Evolutionary conservation across 75 land plant genomes (phyloP), one percentile per base, ranked within the genome.

Genomic region (Ceratopteris richardii): DNA sequence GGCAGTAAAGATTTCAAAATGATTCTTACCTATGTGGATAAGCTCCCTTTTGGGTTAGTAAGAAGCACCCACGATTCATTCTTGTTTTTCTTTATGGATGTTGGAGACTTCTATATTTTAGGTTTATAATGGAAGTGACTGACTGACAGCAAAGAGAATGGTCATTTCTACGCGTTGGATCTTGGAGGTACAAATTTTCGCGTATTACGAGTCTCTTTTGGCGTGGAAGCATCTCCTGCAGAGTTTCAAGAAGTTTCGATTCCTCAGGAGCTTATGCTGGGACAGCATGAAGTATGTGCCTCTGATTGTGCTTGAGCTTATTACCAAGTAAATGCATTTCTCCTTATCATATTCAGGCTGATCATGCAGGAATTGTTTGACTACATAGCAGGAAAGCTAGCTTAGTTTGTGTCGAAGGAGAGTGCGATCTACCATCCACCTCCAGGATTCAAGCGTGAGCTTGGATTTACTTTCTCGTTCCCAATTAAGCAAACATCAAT

Each of bases 141-240:
- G 6, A 47, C 51, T 47, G 56, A 31, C 75, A 83, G 88, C 73
- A 69, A 60, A 60, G 98, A 93, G 57, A 78, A 62, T 39, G 98
- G 98, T 21, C 71, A 64, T 7, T 86, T 60, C 22, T 93, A 93
- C 81, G 98, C 87, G 0, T 55, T 93, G 26, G 96, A 89, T 69
- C 74, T 93, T 28, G 96, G 85, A 31, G 96, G 90, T n/a, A 89
- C 96, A 10, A 83, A 86, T 66, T 86, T 89, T 29, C 78, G 90
- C 56, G 81, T 85, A 12, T 60, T 82, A 56, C 61, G 85, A 44
- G 80, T 88, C 52, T 76, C 82, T 28, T 62, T 92, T 53, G 86
- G 76, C 29, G 94, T 86, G n/a, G 58, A 66, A 67, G 73, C 61
- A 1, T 64, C 75, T 17, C 20, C 50, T 17, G 73, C 78, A 20